These are phyloP conservation scores for Phytophthora podocarpi DNA, from an alignment of 352 stramenopile genomes.

Conservation along the genomic window DNA sequence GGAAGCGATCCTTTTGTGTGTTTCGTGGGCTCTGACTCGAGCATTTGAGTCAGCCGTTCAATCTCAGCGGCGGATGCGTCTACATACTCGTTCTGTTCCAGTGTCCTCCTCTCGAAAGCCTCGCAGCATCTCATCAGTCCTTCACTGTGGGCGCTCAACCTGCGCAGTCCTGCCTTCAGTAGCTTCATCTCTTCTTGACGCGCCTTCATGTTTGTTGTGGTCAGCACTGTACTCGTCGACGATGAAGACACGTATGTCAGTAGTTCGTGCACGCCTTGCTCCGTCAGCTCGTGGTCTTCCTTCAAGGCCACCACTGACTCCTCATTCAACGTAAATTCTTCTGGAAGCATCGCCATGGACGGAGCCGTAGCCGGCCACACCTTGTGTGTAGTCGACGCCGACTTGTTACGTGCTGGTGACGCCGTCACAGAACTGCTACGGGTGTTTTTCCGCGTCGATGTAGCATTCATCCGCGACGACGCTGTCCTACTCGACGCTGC, in stretches of 20 bases:
- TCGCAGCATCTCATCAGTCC: constrained; percentile 57
- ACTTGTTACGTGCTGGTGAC: constrained; percentile 20
- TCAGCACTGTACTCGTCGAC: constrained; percentile 33
- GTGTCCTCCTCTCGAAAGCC: constrained; percentile 46
- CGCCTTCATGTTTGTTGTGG: constrained; percentile 46
- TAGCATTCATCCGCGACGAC: constrained; percentile 17
- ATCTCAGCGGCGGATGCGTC: constrained; percentile 50
- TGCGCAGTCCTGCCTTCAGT: constrained; percentile 49
- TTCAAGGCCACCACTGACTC: constrained; percentile 61
- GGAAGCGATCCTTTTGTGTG: constrained; percentile 13
- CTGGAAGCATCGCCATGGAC: constrained; percentile 30
- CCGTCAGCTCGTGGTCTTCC: constrained; percentile 66
- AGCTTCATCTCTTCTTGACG: constrained; percentile 60
- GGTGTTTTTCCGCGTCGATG: constrained; percentile 1
- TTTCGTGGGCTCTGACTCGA: constrained; percentile 33
- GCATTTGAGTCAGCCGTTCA: constrained; percentile 42
- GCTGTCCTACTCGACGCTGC: constrained; percentile 32
- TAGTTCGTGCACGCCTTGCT: constrained; percentile 67
- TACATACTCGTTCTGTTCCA: constrained; percentile 53
- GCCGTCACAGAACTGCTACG: constrained; percentile 6
- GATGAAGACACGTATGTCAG: constrained; percentile 45
- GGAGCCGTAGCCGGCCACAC: constrained; percentile 42
- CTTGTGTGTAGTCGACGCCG: constrained; percentile 31
- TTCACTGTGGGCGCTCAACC: constrained; percentile 49
- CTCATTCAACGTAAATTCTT: constrained; percentile 53